Base-by-base conservation (phyloP, 768 basidiomycete genomes). In the Galerina sulciceps region DNA sequence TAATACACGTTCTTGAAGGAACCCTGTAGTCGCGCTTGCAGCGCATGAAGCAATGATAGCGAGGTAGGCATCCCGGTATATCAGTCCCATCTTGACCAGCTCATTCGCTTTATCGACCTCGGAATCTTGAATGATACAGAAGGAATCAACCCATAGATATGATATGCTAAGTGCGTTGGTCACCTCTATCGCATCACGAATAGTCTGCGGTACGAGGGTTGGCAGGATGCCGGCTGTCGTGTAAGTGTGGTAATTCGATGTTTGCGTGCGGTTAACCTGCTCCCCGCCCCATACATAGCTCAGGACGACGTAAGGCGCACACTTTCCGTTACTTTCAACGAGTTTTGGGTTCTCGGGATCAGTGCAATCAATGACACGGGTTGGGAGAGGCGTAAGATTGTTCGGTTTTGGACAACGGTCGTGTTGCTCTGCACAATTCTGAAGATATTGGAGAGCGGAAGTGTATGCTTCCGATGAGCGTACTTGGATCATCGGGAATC, bases 231-330 rank as follows among this genome's bases (percentile, higher is more conserved):
- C 52, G 22, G 53, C 17, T 4, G 14, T 2, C 0, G 53, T 26
- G n/a, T 46, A 53, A 10, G 36, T n/a, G 4, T 37, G 6, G 18
- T 53, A 2, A 38, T 58, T 58, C 18, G 18, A 11, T 3, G 34
- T 53, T 1, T 43, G 53, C 2, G 51, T 53, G 15, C 36, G 26
- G 22, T 45, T 35, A n/a, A 17, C 13, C 37, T 58, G 57, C 23
- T 38, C 43, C 10, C 45, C 50, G 11, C 57, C 57, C 57, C 57
- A 58, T 9, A 42, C 57, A 40, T 58, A 58, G 31, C 57, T 58
- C 0, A 58, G 57, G 2, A 51, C 36, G 14, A 34, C 51, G 46
- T 58, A 58, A 13, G 11, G n/a, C 15, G 36, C 57, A 2, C 46
- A 37, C 4, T 35, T 34, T 31, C 43, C n/a, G 3, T 45, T 20